These are phyloP conservation scores for Dactylorhiza incarnata DNA, from an alignment of 106 monocot genomes.

Conservation along the genomic window DNA sequence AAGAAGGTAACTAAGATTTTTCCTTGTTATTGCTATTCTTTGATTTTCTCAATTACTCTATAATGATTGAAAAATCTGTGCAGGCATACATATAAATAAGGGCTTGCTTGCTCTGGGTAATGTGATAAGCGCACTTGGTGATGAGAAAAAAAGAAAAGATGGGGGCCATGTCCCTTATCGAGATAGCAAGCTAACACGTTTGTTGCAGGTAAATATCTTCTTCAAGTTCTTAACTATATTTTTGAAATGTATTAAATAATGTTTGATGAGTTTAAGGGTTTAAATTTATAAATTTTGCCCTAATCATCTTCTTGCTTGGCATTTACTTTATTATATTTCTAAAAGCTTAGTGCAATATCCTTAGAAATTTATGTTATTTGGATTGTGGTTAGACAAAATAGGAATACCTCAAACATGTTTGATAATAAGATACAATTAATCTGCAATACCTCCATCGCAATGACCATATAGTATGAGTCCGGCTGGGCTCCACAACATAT, in stretches of 20 bases:
- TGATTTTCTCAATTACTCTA: not conserved
- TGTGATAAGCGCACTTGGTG: constrained; percentile 97
- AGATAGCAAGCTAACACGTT: constrained; percentile 93
- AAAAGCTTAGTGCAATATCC: not conserved
- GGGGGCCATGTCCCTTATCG: constrained; percentile 98
- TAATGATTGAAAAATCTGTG: not conserved
- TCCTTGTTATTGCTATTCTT: not conserved
- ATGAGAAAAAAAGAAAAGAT: constrained; percentile 92
- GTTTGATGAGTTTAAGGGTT: not conserved
- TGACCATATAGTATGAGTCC: too few species aligned
- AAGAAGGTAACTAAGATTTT: constrained; percentile 61
- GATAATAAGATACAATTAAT: not conserved
- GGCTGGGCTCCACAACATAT: too few species aligned
- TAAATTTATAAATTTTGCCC: not conserved
- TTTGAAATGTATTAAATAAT: not conserved
- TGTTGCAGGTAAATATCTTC: constrained; percentile 56
- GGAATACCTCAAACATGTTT: not conserved
- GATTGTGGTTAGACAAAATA: not conserved
- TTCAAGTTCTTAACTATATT: not conserved
- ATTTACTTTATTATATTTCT: not conserved
- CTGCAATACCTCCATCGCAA: too few species aligned
- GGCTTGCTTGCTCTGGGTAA: constrained; percentile 93
- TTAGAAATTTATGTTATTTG: not conserved
- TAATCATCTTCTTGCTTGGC: not conserved
- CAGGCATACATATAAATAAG: constrained; percentile 91